phyloP scores from a whole-genome alignment of 2,329 filamentous ascomycete species.

The Xylariaceae sp. region DNA sequence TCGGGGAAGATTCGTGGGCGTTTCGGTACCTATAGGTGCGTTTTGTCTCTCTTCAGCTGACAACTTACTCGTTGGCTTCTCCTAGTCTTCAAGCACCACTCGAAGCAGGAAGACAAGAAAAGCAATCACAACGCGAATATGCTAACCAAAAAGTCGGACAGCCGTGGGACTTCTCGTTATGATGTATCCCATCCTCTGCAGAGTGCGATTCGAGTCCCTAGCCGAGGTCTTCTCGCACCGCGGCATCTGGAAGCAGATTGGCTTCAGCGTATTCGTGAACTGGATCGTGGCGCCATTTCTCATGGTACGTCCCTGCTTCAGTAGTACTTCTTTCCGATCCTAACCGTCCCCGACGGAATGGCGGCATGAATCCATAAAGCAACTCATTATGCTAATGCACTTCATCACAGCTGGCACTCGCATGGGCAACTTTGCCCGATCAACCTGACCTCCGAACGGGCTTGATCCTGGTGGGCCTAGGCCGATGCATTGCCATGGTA shows the following conservation, averaged over 20 bases:
- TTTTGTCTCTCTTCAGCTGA: not conserved
- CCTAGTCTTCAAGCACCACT: not conserved
- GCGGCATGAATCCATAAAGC: not conserved
- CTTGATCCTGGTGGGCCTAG: conserved; percentile 76
- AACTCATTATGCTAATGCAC: not conserved
- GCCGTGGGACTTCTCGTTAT: conserved; percentile 78
- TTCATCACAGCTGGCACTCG: conserved; percentile 49
- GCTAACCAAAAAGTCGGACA: conserved; percentile 30
- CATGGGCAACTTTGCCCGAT: conserved; percentile 64
- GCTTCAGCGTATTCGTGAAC: conserved; percentile 70
- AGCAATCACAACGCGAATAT: not conserved
- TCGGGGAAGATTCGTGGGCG: conserved; percentile 64
- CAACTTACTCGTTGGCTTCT: not conserved
- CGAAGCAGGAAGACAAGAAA: not conserved
- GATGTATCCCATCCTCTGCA: conserved; percentile 93
- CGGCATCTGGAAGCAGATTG: conserved; percentile 72
- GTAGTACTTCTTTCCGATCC: no score
- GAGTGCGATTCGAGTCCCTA: conserved; percentile 71
- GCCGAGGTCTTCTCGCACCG: conserved; percentile 58
- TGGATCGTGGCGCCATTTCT: conserved; percentile 78
- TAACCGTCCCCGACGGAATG: not conserved
- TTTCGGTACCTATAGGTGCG: conserved; percentile 29
- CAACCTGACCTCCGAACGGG: conserved; percentile 55
- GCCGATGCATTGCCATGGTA: conserved; percentile 85
- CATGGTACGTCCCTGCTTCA: conserved; percentile 54